Percentiles rank a stretch among this genome's conserved stretches.
Conservation (phyloP, 306 rosid genomes). For the Coriaria nepalensis region DNA sequence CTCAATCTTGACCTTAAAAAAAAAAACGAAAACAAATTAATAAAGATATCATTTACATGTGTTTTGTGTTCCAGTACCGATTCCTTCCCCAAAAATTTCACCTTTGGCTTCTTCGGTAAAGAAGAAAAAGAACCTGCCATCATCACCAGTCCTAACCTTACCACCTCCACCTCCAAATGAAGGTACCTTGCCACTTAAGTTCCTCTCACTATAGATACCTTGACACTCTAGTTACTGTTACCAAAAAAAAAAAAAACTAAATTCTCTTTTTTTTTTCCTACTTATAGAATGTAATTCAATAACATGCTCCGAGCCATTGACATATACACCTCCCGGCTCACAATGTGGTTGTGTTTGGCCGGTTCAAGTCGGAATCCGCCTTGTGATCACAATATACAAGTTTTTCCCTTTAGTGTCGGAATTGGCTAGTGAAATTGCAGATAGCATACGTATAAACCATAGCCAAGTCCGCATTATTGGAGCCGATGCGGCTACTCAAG, state of each 20-base stretch:
- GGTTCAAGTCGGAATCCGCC: slow-evolving; percentile 59
- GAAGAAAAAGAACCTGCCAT: slow-evolving; percentile 49
- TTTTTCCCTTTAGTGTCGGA: slow-evolving; percentile 62
- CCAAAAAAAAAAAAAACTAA: slow-evolving; percentile 8
- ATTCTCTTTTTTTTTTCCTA: slow-evolving; percentile 5
- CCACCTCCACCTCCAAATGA: slow-evolving; percentile 93
- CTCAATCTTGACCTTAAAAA: not conserved
- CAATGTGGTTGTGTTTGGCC: slow-evolving; percentile 89
- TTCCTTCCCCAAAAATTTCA: slow-evolving; percentile 43
- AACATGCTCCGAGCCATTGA: slow-evolving; percentile 76
- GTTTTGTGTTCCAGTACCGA: slow-evolving; percentile 37
- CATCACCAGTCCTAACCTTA: slow-evolving; percentile 41
- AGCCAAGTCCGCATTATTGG: slow-evolving; percentile 89
- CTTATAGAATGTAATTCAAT: slow-evolving; percentile 54
- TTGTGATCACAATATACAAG: slow-evolving; percentile 50
- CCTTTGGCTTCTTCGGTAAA: slow-evolving; percentile 42
- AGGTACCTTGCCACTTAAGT: slow-evolving; percentile 30
- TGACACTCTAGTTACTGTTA: not conserved
- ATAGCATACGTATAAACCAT: slow-evolving; percentile 45
- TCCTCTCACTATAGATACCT: not conserved
- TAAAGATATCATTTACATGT: slow-evolving; percentile 13
- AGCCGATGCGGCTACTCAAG: slow-evolving; percentile 72
- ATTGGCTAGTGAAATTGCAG: slow-evolving; percentile 74
- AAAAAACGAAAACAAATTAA: not conserved
- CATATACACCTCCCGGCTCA: slow-evolving; percentile 67